Base-by-base conservation (phyloP, 139 green algal genomes). In the Chlamydomonas schloesseri region DNA sequence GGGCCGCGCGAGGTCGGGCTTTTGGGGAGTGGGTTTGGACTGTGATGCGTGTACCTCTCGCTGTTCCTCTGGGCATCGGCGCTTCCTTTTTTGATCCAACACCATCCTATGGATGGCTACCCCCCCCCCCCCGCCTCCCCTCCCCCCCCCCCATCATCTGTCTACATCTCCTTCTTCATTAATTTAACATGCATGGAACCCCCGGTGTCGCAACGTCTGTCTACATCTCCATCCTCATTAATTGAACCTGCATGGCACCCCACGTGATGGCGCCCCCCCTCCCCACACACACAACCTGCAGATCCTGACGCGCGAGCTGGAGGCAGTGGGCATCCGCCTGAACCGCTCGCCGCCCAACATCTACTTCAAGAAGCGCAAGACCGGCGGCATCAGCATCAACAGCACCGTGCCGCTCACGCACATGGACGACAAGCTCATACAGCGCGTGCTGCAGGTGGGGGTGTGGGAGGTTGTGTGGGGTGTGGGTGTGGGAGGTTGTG, bases 341-440 rank as follows among this genome's bases (percentile, higher is more conserved):
- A 99, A 99, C 91, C 92, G 96, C 67, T 42, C 86, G 55, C 91
- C 96, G 3, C 96, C 96, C 55, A 93, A 96, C 80, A 96, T 99
- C 28, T 98, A 97, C 82, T 98, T 99, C 91, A 98, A 97, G 81
- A 95, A 95, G 87, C 98, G 98, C 87, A 99, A 99, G 89, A 98
- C 95, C 26, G 97, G 98, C 20, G 98, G 98, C 86, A 88, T 99
- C 47, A 93, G 91, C 58, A 94, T 99, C 91, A 99, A 96, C 89
- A 93, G 84, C 46, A 96, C 94, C 9, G 79, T 98, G 31, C 93
- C 93, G 28, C 93, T 99, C 36, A 99, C 96, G 0, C 86, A 96
- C 31, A 80, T 99, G 80, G 97, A 99, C 86, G 96, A 99, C 55
- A 98, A 97, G 68, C 93, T 99, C 89, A 92, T 97, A 8, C 84